phyloP scores from a whole-genome alignment of 345 rosid species.

The Chamaenerion angustifolium region DNA sequence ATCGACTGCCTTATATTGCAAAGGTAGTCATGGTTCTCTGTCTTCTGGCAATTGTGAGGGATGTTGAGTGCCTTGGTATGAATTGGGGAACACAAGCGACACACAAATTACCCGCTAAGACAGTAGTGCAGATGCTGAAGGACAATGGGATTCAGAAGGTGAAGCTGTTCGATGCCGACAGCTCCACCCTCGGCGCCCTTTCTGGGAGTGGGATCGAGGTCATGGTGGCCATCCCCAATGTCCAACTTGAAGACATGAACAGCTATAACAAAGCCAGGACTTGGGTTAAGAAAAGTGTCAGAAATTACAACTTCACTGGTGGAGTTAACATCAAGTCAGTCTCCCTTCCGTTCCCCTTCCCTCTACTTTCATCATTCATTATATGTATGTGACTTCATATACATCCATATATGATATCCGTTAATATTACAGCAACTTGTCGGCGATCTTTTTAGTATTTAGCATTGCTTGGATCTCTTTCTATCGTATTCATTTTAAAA shows the following conservation, averaged over 20 bases:
- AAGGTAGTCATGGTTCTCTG: neutral
- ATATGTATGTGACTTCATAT: too few species aligned
- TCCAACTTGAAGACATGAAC: conserved; percentile 7
- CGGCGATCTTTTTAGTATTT: too few species aligned
- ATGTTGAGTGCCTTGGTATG: conserved; percentile 16
- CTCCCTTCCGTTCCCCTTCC: neutral
- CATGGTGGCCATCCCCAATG: conserved; percentile 24
- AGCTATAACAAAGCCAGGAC: conserved; percentile 10
- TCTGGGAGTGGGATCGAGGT: conserved; percentile 32
- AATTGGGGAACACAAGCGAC: conserved; percentile 36
- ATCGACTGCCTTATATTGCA: neutral
- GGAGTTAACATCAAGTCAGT: conserved; percentile 15
- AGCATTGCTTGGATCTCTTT: too few species aligned
- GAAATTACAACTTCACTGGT: conserved; percentile 5
- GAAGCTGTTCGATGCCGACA: conserved; percentile 31
- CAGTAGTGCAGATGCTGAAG: conserved; percentile 22
- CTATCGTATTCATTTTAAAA: too few species aligned
- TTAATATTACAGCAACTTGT: too few species aligned
- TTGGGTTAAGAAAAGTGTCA: conserved; percentile 16
- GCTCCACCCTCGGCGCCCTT: conserved; percentile 16
- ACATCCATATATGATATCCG: too few species aligned
- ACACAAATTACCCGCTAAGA: conserved; percentile 20
- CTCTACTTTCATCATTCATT: neutral
- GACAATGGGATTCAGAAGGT: conserved; percentile 27
- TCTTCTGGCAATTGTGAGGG: conserved; percentile 1